Conservation (phyloP, 106 monocot species). For the Dendrobium huoshanense region DNA sequence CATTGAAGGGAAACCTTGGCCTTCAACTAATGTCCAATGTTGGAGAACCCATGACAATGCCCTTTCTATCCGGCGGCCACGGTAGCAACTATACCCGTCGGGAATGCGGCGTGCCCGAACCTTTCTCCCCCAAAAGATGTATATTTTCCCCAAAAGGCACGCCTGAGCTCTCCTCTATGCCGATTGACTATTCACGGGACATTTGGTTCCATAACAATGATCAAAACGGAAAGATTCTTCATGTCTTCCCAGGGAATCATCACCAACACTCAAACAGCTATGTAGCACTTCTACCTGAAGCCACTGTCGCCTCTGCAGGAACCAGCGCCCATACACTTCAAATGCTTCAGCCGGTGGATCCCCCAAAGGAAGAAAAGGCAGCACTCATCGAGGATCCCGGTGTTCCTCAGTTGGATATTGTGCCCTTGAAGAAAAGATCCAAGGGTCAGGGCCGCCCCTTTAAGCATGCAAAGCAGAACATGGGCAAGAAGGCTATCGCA, state of each 20-base stretch:
- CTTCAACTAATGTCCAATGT: conserved; percentile 65
- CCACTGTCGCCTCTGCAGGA: neutral
- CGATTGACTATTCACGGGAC: conserved; percentile 28
- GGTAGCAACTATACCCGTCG: conserved; percentile 18
- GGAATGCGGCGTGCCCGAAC: conserved; percentile 15
- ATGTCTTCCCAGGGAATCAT: conserved; percentile 16
- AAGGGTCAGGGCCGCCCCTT: conserved; percentile 18
- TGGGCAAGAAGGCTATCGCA: conserved; percentile 35
- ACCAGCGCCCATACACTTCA: conserved; percentile 20
- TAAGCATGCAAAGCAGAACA: conserved; percentile 53
- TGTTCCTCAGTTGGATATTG: neutral
- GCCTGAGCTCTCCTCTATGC: conserved; percentile 14
- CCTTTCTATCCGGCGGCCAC: conserved; percentile 18
- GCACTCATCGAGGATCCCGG: conserved; percentile 4
- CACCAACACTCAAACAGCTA: conserved; percentile 12
- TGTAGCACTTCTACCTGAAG: conserved; percentile 1
- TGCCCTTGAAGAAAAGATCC: conserved; percentile 41
- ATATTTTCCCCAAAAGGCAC: neutral
- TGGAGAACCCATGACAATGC: conserved; percentile 42
- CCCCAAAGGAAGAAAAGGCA: conserved; percentile 14
- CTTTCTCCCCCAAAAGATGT: neutral
- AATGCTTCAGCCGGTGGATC: conserved; percentile 34
- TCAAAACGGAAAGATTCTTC: conserved; percentile 26
- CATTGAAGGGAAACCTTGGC: conserved; percentile 36
- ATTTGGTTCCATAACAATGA: conserved; percentile 29